Percentiles rank a stretch among this genome's conserved stretches.
Evolutionary conservation across 768 basidiomycete species (phyloP).

Genomic region (Trametes elegans): DNA sequence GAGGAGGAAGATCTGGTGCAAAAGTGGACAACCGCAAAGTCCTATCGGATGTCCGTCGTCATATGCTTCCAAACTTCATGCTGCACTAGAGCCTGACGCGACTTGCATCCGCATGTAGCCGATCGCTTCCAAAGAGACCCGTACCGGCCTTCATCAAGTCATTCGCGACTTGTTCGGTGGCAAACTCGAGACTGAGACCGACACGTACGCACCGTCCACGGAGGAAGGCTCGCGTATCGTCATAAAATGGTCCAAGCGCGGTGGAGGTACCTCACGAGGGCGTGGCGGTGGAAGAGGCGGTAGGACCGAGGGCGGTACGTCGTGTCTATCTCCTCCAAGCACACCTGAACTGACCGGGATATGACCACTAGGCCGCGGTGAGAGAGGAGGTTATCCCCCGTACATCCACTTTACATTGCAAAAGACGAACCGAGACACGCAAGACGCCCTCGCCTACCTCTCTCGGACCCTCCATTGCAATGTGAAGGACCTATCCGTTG

Average conservation of each 20-base stretch:
- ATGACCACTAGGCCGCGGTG: constrained; percentile 35
- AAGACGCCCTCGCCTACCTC: constrained; percentile 85
- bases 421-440: constrained; percentile 97
- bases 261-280: constrained; percentile 47
- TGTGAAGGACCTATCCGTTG: constrained; percentile 81
- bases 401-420: constrained; percentile 97
- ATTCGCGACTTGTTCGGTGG: constrained; percentile 81
- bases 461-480: constrained; percentile 74
- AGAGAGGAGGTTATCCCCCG: constrained; percentile 70
- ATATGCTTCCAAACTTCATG: constrained; percentile 11
- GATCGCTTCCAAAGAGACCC: constrained; percentile 74
- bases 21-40: constrained; percentile 73
- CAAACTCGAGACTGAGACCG: constrained; percentile 82
- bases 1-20: constrained; percentile 40
- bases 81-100: constrained; percentile 1
- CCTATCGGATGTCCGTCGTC: constrained; percentile 68
- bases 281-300: constrained; percentile 32
- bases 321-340: neutral
- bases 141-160: constrained; percentile 79
- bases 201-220: constrained; percentile 42
- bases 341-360: neutral
- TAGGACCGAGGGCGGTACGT: constrained; percentile 15
- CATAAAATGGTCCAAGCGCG: constrained; percentile 71
- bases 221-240: constrained; percentile 76
- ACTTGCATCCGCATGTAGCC: constrained; percentile 46